These are phyloP conservation scores for Herpomyces periplanetae DNA, from an alignment of 2,329 filamentous ascomycete genomes.

Conservation along the genomic window DNA sequence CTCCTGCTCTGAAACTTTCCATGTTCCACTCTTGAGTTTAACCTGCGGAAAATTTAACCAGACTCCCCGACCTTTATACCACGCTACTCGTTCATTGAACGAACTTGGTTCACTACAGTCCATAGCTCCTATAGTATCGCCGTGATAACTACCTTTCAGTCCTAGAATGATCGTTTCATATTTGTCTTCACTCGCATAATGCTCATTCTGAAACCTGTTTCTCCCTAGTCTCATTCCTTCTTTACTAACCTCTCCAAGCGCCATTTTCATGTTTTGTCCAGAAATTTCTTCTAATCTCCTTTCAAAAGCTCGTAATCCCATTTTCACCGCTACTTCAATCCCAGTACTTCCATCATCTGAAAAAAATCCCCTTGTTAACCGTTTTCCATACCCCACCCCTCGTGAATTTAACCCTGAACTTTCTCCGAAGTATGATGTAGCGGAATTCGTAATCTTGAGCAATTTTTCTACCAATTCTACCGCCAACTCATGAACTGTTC, in stretches of 20 bases:
- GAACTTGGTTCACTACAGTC: slow-evolving; percentile 36
- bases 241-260: no score
- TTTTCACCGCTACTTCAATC: slow-evolving; percentile 48
- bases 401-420: no score
- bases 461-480: slow-evolving; percentile 24
- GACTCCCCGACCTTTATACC: slow-evolving; percentile 36
- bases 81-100: slow-evolving; percentile 48
- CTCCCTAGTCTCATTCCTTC: slow-evolving; percentile 23
- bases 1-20: slow-evolving; percentile 21
- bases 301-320: slow-evolving; percentile 37
- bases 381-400: no score
- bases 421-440: no score
- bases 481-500: slow-evolving; percentile 37
- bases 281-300: no score
- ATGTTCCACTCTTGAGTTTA: slow-evolving; percentile 21
- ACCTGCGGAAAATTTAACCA: slow-evolving; percentile 49
- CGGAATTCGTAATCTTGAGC: slow-evolving; percentile 17
- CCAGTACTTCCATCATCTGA: slow-evolving; percentile 54
- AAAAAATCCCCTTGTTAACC: slow-evolving; percentile 32
- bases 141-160: slow-evolving; percentile 43
- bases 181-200: no score
- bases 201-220: no score
- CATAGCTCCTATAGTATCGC: slow-evolving; percentile 62
- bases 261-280: no score
- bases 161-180: slow-evolving; percentile 25